phyloP scores from a whole-genome alignment of 1,284 basidiomycete genomes.

The Cutaneotrichosporon mucoides region DNA sequence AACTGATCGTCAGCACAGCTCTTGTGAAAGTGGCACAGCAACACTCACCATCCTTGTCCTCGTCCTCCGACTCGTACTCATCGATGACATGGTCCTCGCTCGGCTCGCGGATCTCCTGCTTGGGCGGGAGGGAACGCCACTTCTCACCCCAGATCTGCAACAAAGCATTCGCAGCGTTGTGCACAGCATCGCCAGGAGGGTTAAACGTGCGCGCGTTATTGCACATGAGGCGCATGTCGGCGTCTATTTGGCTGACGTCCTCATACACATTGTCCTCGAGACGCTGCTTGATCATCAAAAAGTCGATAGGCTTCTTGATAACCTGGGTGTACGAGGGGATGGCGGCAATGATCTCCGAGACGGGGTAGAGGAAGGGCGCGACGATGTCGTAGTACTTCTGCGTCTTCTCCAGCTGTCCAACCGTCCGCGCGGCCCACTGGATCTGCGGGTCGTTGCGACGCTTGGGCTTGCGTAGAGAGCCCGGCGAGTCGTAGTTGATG shows the following conservation, averaged over 20 bases:
- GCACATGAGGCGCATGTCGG: constrained; percentile 91
- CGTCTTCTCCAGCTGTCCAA: constrained; percentile 68
- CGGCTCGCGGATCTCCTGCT: constrained; percentile 43
- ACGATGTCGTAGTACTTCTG: constrained; percentile 72
- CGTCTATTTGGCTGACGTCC: constrained; percentile 71
- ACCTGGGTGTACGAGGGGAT: constrained; percentile 82
- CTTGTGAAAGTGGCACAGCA: background rate
- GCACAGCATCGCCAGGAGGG: constrained; percentile 78
- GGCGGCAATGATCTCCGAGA: constrained; percentile 63
- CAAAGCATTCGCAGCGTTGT: constrained; percentile 73
- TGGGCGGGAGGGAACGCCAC: constrained; percentile 71
- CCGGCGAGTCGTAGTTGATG: constrained; percentile 67
- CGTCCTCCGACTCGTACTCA: constrained; percentile 51
- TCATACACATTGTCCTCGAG: constrained; percentile 72
- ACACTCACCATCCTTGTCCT: constrained; percentile 48
- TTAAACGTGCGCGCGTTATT: constrained; percentile 92
- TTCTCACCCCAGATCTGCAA: constrained; percentile 86
- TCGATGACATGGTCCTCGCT: constrained; percentile 57
- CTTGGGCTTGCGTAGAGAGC: constrained; percentile 49
- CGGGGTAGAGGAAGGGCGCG: constrained; percentile 86
- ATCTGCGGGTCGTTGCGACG: constrained; percentile 76
- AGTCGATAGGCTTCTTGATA: constrained; percentile 92
- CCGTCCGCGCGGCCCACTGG: constrained; percentile 65
- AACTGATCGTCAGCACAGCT: constrained; percentile 3
- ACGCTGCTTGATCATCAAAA: constrained; percentile 78